A percentile compares a stretch with the other conserved stretches of the same genome.
These are phyloP conservation scores for Parasitella parasitica DNA, from an alignment of 371 early-diverging fungal species.

Conservation along the genomic window DNA sequence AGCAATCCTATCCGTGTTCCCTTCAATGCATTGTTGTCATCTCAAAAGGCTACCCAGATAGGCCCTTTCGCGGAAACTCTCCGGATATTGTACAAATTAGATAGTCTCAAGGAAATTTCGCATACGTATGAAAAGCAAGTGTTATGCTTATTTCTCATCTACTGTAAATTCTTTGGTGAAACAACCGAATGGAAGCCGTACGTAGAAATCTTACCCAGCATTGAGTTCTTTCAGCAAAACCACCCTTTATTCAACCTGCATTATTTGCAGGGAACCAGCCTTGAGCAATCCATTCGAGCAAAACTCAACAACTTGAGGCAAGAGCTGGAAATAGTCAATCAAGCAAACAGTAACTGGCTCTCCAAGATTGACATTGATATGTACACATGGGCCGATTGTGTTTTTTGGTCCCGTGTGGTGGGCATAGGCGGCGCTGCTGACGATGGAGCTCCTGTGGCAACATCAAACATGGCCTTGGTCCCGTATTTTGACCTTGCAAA, in stretches of 20 bases:
- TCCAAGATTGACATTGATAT: constrained; percentile 32
- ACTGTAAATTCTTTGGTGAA: constrained; percentile 28
- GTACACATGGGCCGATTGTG: constrained; percentile 53
- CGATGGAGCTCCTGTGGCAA: not conserved
- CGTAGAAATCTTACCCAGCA: constrained; percentile 40
- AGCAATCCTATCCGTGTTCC: constrained; percentile 32
- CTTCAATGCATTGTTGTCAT: constrained; percentile 25
- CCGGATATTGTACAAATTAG: not conserved
- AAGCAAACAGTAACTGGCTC: constrained; percentile 25
- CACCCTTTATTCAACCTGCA: constrained; percentile 21
- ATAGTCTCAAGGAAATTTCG: not conserved
- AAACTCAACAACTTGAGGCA: constrained; percentile 28
- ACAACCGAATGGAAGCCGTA: constrained; percentile 46
- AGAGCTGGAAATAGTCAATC: constrained; percentile 8
- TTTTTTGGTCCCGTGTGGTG: constrained; percentile 56
- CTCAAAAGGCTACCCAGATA: constrained; percentile 1
- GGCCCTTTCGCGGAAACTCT: not conserved
- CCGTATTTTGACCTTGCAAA: constrained; percentile 66
- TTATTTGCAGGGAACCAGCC: constrained; percentile 37
- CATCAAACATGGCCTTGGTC: constrained; percentile 25
- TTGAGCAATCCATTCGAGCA: constrained; percentile 37
- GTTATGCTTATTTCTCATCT: constrained; percentile 44
- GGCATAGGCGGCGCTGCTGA: constrained; percentile 25
- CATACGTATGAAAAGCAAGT: constrained; percentile 19
- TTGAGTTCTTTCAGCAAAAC: constrained; percentile 11